These are phyloP conservation scores for Wickerhamiella azymoides DNA, from an alignment of 805 yeast genomes.

Conservation along the genomic window DNA sequence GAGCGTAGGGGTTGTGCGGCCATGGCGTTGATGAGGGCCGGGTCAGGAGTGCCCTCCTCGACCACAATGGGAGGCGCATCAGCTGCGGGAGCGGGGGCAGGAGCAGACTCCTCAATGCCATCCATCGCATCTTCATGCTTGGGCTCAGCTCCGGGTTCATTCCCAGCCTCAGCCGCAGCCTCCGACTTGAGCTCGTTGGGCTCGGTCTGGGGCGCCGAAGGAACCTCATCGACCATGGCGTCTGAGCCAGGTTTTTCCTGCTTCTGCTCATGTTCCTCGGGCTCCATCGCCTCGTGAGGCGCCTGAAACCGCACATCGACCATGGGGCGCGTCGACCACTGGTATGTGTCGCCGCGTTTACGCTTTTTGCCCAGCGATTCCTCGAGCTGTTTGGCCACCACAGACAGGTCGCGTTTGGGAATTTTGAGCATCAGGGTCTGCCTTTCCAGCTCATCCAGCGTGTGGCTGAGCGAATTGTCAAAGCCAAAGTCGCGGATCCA, in stretches of 20 bases:
- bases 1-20: background rate
- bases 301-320: conserved; percentile 7
- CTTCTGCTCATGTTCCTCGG: background rate
- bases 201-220: background rate
- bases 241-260: background rate
- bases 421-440: background rate
- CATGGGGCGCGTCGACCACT: conserved; percentile 1
- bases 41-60: too few species aligned
- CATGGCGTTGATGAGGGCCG: background rate
- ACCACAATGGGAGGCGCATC: background rate
- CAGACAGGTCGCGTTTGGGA: conserved; percentile 4
- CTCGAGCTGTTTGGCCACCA: conserved; percentile 7
- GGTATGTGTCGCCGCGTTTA: conserved; percentile 2
- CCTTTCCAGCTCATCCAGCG: background rate
- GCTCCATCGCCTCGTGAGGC: conserved; percentile 7
- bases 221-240: background rate
- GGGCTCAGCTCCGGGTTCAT: too few species aligned
- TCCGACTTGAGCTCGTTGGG: too few species aligned
- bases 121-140: background rate
- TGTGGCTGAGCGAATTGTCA: background rate
- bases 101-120: too few species aligned
- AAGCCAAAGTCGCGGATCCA: conserved; percentile 1
- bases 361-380: background rate
- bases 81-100: too few species aligned
- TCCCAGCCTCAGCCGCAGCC: too few species aligned